These are phyloP conservation scores for Boletus subparvulus DNA, from an alignment of 768 basidiomycete genomes.

Conservation along the genomic window DNA sequence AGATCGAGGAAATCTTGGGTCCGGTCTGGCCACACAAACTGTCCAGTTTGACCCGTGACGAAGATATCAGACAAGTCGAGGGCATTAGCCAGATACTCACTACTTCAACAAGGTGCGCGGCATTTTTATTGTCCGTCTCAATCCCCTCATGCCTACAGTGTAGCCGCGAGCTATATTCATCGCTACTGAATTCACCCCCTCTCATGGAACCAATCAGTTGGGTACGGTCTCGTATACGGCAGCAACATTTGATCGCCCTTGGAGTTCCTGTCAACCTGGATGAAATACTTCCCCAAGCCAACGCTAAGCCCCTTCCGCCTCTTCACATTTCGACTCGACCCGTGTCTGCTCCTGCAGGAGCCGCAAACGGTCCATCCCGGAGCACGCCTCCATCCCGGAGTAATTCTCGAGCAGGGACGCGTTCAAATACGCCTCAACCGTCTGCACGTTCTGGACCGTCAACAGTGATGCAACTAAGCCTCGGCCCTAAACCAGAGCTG, in stretches of 20 bases:
- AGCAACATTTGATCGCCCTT: conserved; percentile 87
- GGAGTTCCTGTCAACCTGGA: conserved; percentile 95
- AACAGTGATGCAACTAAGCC: conserved; percentile 41
- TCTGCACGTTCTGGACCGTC: conserved; percentile 33
- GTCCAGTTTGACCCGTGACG: conserved; percentile 57
- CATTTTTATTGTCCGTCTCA: conserved; percentile 19
- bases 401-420: conserved; percentile 54
- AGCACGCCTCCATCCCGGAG: conserved; percentile 35
- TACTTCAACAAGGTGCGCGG: conserved; percentile 65
- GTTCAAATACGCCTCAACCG: conserved; percentile 45
- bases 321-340: conserved; percentile 83
- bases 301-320: conserved; percentile 67
- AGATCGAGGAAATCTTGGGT: conserved; percentile 63
- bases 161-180: conserved; percentile 79
- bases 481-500: conserved; percentile 78
- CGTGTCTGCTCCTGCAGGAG: conserved; percentile 74
- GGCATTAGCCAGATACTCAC: conserved; percentile 79
- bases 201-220: conserved; percentile 87
- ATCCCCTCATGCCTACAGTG: conserved; percentile 16
- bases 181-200: conserved; percentile 68
- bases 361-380: conserved; percentile 39
- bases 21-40: conserved; percentile 64
- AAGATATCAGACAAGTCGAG: conserved; percentile 74
- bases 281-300: conserved; percentile 75
- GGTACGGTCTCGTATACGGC: conserved; percentile 87